phyloP scores from a whole-genome alignment of 345 rosid genomes.

The Brassica rapa region DNA sequence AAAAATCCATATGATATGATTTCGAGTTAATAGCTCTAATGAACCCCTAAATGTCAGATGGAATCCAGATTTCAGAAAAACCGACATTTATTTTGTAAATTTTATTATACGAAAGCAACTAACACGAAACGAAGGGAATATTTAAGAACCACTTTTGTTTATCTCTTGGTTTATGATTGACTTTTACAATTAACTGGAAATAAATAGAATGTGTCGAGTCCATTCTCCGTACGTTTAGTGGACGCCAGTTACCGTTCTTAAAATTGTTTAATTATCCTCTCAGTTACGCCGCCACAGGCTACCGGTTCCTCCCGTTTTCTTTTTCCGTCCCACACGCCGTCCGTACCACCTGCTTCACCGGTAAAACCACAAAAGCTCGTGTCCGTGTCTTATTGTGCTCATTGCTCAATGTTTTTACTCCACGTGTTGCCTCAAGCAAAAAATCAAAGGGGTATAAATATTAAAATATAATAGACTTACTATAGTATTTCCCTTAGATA shows the following conservation, averaged over 20 bases:
- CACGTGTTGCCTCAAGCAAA: slow-evolving; percentile 33
- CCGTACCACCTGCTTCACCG: slow-evolving; percentile 45
- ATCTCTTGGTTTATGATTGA: slow-evolving; percentile 43
- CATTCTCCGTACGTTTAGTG: slow-evolving; percentile 53
- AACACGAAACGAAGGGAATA: no score
- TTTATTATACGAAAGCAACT: no score
- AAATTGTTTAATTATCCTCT: slow-evolving; percentile 40
- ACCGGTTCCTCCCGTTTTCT: slow-evolving; percentile 49
- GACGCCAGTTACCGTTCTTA: slow-evolving; percentile 47
- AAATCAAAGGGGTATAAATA: slow-evolving; percentile 6
- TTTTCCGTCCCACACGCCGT: slow-evolving; percentile 6
- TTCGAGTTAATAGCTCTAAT: no score
- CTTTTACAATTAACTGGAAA: slow-evolving; percentile 47
- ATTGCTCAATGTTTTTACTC: slow-evolving; percentile 12
- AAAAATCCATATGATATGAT: no score
- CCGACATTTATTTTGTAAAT: background rate
- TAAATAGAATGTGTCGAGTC: slow-evolving; percentile 49
- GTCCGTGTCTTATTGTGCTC: slow-evolving; percentile 32
- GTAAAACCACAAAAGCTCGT: slow-evolving; percentile 28
- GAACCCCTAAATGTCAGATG: no score
- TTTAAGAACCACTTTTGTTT: no score
- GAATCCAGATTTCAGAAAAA: no score
- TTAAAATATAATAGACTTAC: slow-evolving; percentile 5
- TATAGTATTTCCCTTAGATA: background rate
- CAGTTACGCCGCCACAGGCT: slow-evolving; percentile 38